Evolutionary conservation across 2,329 filamentous ascomycete species (phyloP), one percentile per base, ranked within the genome.

Genomic region (Colletotrichum sp.): DNA sequence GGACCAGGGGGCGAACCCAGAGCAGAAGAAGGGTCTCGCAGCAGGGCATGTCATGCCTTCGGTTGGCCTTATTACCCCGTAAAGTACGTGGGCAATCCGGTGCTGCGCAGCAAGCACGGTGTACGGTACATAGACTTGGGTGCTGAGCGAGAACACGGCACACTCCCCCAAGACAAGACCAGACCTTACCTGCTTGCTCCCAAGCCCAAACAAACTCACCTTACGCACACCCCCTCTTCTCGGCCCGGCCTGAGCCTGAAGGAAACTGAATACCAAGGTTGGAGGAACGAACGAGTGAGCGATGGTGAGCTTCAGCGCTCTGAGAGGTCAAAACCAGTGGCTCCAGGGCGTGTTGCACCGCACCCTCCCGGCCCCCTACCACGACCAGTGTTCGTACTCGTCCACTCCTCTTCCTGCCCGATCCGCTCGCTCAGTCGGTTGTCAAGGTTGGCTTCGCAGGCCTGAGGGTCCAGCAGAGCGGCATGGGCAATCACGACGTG

Each of bases 361-460:
- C 64, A 66, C 39, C 64, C 64, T 66, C 60, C n/a, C 59, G 43
- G n/a, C n/a, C 28, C 59, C 28, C 59, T 59, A 21, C 21, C 7
- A 26, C 59, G 59, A 30, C 12, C 28, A n/a, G 28, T 34, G 14
- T 8, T 32, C 32, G 28, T 55, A 30, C 61, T 36, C 36, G n/a
- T 26, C 30, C 59, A 24, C 39, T 60, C 21, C 21, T 68, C 55
- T 68, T 72, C 57, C 63, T 75, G 61, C 73, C 72, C 73, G 69
- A 75, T 57, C 63, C 48, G 48, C 26, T 61, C 28, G 28, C 59
- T 61, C 28, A 61, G 30, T 61, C 16, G 57, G n/a, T 21, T 43
- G 32, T 16, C 26, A 24, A 74, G 32, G 61, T 7, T n/a, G 61
- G n/a, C 34, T 26, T 26, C 18, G 21, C n/a, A 52, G n/a, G 43